These are phyloP conservation scores for Guadua angustifolia DNA, from an alignment of 176 grass and related monocot species.

Conservation along the genomic window DNA sequence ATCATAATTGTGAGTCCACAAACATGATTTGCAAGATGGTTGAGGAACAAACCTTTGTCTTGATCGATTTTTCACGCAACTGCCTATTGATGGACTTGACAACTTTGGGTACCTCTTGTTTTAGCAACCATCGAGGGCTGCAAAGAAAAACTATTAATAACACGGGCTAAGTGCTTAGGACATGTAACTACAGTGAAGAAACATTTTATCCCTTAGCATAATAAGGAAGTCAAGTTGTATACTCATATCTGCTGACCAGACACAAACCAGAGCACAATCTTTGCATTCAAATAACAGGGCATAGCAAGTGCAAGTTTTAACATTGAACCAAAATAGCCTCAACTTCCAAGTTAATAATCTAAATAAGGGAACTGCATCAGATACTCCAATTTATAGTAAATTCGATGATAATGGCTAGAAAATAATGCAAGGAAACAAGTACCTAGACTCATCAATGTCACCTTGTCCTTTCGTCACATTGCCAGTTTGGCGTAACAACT, in stretches of 20 bases:
- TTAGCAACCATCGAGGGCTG: constrained; percentile 94
- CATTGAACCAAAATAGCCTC: not conserved
- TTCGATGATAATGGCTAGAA: not conserved
- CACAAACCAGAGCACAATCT: not conserved
- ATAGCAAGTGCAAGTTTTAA: not conserved
- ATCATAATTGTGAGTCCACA: constrained; percentile 16
- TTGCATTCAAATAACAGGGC: not conserved
- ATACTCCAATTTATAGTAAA: not conserved
- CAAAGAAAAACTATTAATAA: constrained; percentile 37
- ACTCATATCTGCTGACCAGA: not conserved
- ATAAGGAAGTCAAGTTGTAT: not conserved
- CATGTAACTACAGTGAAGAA: constrained; percentile 9
- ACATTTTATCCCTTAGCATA: not conserved
- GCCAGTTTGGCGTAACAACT: constrained; percentile 93
- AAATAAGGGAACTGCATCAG: constrained; percentile 14
- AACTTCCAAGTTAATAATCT: not conserved
- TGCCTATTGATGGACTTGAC: constrained; percentile 93
- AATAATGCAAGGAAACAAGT: constrained; percentile 8
- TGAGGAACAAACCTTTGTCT: constrained; percentile 77
- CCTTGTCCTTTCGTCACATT: constrained; percentile 89
- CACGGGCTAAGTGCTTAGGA: not conserved
- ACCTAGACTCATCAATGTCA: constrained; percentile 94
- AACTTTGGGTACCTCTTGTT: constrained; percentile 97
- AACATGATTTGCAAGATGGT: constrained; percentile 31
- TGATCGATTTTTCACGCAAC: constrained; percentile 98